These are phyloP conservation scores for Raphanus raphanistrum DNA, from an alignment of 345 rosid genomes.

Conservation along the genomic window DNA sequence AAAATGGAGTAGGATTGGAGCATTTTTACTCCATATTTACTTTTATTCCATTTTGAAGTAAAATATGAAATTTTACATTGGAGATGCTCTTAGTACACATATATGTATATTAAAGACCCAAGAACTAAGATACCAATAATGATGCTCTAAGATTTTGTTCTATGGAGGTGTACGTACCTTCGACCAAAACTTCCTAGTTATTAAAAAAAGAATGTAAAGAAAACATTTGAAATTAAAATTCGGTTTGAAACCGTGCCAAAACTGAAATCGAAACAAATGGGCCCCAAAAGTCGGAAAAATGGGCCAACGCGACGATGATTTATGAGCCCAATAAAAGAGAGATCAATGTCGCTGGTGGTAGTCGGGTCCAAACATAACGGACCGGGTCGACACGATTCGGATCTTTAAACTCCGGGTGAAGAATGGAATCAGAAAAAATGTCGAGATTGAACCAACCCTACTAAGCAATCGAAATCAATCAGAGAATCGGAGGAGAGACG, in stretches of 20 bases:
- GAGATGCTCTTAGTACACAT: too few relatives aligned
- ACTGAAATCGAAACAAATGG: neutral
- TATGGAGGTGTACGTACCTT: too few relatives aligned
- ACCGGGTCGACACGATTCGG: slow-evolving; percentile 25
- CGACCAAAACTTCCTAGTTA: too few relatives aligned
- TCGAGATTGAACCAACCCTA: neutral
- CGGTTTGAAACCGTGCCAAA: neutral
- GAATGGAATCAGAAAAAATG: slow-evolving; percentile 7
- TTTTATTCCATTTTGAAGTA: too few relatives aligned
- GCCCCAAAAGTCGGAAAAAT: neutral
- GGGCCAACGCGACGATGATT: neutral
- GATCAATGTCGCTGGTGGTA: neutral
- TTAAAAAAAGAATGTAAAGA: too few relatives aligned
- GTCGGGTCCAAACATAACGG: slow-evolving; percentile 10
- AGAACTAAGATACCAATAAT: too few relatives aligned
- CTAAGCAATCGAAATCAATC: slow-evolving; percentile 1
- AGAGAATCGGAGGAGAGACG: neutral
- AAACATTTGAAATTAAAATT: neutral
- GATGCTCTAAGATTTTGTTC: too few relatives aligned
- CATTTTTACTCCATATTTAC: too few relatives aligned
- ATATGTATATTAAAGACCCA: too few relatives aligned
- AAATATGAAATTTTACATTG: too few relatives aligned
- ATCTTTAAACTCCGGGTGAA: slow-evolving; percentile 12
- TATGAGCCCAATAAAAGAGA: neutral
- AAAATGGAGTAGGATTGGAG: too few relatives aligned